Evolutionary conservation across 169 alveolate genomes (phyloP), one percentile per base, ranked within the genome.

Genomic region (Besnoitia besnoiti): DNA sequence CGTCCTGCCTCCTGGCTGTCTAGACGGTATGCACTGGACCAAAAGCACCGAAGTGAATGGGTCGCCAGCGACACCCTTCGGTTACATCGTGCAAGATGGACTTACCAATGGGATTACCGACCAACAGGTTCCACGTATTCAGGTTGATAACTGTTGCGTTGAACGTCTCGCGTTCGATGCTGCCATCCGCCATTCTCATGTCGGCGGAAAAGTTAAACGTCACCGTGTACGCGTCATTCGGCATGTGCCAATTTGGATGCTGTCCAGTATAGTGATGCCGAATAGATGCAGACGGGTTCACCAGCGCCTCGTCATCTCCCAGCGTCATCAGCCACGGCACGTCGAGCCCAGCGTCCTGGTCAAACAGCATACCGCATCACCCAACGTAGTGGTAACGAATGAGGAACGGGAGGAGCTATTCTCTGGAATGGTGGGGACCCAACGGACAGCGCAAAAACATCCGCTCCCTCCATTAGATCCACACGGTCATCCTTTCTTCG

Each of bases 281-380:
- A 42, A 49, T 47, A 5, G 90, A 30, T 0, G 90, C 73, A 16
- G 93, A 76, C 12, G 80, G 67, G 73, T 37, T 90, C 37, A 79
- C 21, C 61, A 51, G 16, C 14, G 50, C 50, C 90, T 90, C 93
- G 7, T 59, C 90, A 21, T 90, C 93, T 19, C 93, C 93, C 19
- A 76, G 49, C 85, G 85, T 85, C 89, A 90, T 90, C 30, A 76
- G 85, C 93, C 93, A 90, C 59, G 93, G 93, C 0, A 90, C 33
- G 35, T 90, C 67, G 35, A 90, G 84, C 0, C 90, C 90, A 47
- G 85, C 93, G 8, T 90, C 93, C 93, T 90, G 93, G 33, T 35
- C 16, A 51, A n/a, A n/a, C n/a, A n/a, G n/a, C n/a, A n/a, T n/a
- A n/a, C n/a, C n/a, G n/a, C n/a, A n/a, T n/a, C n/a, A n/a, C n/a